phyloP scores from a whole-genome alignment of 306 rosid genomes.

The Cucurbita argyrosperma region DNA sequence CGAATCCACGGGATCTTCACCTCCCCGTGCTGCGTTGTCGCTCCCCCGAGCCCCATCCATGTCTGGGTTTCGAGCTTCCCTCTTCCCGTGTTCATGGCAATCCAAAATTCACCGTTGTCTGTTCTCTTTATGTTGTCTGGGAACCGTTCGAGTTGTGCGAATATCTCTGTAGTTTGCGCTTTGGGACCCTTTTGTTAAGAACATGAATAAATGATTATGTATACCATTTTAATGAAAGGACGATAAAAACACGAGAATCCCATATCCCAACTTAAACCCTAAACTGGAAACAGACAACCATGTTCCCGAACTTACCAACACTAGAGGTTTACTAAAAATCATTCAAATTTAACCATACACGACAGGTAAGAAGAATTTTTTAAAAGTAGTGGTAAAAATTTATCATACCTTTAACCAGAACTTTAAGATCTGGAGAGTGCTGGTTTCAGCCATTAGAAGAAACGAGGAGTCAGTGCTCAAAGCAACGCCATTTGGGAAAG shows the following conservation, averaged over 20 bases:
- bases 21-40: background rate
- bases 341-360: too few species aligned
- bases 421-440: slow-evolving; percentile 11
- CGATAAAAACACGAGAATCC: background rate
- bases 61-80: background rate
- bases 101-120: slow-evolving; percentile 34
- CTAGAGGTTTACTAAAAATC: too few species aligned
- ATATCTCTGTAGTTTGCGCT: background rate
- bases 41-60: background rate
- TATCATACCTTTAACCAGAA: slow-evolving; percentile 10
- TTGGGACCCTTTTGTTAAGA: slow-evolving; percentile 6
- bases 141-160: slow-evolving; percentile 19
- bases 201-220: background rate
- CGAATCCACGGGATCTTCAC: background rate
- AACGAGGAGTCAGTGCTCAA: slow-evolving; percentile 37
- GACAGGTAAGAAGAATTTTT: too few species aligned
- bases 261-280: too few species aligned
- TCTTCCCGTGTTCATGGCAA: slow-evolving; percentile 31
- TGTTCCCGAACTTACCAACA: too few species aligned
- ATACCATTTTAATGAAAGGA: background rate
- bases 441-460: slow-evolving; percentile 27
- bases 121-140: slow-evolving; percentile 50
- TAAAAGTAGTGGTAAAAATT: background rate
- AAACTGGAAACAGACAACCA: too few species aligned
- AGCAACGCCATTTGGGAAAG: slow-evolving; percentile 54